Percentiles rank a stretch among this genome's conserved stretches.
Evolutionary conservation across 2,329 filamentous ascomycete genomes (phyloP).

Genomic region (Xylaria sp.): DNA sequence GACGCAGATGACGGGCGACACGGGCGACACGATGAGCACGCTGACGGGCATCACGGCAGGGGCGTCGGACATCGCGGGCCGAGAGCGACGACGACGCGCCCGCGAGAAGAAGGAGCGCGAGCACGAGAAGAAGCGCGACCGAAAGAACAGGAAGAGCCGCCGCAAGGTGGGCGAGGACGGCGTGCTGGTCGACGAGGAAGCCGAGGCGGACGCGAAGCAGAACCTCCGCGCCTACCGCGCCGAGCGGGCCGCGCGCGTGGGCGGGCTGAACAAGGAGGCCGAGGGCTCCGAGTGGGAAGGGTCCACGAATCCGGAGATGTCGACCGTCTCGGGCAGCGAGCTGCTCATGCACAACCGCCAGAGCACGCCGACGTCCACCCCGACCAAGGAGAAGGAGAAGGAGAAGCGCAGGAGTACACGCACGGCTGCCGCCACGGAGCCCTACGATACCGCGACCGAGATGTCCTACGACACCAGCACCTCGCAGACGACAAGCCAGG

Average conservation of each 20-base stretch:
- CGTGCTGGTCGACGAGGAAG: constrained; percentile 69
- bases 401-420: constrained; percentile 6
- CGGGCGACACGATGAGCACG: constrained; percentile 58
- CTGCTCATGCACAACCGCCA: constrained; percentile 69
- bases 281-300: constrained; percentile 86
- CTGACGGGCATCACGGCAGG: constrained; percentile 68
- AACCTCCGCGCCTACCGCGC: constrained; percentile 86
- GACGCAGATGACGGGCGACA: constrained; percentile 52
- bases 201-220: constrained; percentile 70
- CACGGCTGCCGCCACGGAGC: too few relatives aligned
- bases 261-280: constrained; percentile 84
- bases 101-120: constrained; percentile 61
- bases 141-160: constrained; percentile 45
- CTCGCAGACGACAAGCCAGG: constrained; percentile 6
- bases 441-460: constrained; percentile 20
- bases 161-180: constrained; percentile 67
- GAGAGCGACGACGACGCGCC: constrained; percentile 66
- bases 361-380: constrained; percentile 60
- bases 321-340: constrained; percentile 68
- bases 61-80: constrained; percentile 64
- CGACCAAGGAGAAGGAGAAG: constrained; percentile 27
- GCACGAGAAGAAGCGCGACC: constrained; percentile 56
- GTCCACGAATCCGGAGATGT: constrained; percentile 72
- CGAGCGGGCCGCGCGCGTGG: constrained; percentile 86
- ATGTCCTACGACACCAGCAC: constrained; percentile 19